A percentile compares a stretch with the other conserved stretches of the same genome.
phyloP scores from a whole-genome alignment of 257 asterid genomes.

The Forsythia suspensa region DNA sequence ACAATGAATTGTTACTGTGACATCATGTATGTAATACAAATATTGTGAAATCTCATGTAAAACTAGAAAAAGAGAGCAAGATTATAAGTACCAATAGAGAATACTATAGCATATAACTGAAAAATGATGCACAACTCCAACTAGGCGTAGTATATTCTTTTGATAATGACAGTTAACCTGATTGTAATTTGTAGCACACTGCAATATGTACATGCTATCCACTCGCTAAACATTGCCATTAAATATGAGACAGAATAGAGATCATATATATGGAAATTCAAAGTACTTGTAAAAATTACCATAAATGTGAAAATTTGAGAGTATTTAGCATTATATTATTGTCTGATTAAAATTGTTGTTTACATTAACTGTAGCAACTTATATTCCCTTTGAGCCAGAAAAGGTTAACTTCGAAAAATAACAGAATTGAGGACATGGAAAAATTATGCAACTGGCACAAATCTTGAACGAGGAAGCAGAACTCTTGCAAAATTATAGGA shows the following conservation, averaged over 20 bases:
- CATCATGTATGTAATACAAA: neutral
- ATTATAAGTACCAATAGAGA: neutral
- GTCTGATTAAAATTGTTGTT: neutral
- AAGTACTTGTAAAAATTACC: neutral
- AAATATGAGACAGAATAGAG: neutral
- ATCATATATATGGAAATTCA: neutral
- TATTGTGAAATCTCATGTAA: no score
- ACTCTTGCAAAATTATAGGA: neutral
- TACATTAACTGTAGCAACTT: neutral
- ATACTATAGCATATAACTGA: neutral
- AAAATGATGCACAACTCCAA: neutral
- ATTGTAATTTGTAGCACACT: neutral
- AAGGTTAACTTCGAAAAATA: neutral
- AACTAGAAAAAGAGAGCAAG: neutral
- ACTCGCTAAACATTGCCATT: neutral
- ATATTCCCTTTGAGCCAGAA: neutral
- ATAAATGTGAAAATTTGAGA: neutral
- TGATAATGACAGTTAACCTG: neutral
- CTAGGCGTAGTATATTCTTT: neutral
- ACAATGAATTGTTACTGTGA: no score
- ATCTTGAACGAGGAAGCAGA: neutral
- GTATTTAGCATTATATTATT: no score
- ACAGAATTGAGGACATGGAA: neutral
- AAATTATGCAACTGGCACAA: neutral
- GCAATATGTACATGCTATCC: neutral